phyloP scores from a whole-genome alignment of 1,284 basidiomycete species.

The Ustanciosporium gigantosporum region DNA sequence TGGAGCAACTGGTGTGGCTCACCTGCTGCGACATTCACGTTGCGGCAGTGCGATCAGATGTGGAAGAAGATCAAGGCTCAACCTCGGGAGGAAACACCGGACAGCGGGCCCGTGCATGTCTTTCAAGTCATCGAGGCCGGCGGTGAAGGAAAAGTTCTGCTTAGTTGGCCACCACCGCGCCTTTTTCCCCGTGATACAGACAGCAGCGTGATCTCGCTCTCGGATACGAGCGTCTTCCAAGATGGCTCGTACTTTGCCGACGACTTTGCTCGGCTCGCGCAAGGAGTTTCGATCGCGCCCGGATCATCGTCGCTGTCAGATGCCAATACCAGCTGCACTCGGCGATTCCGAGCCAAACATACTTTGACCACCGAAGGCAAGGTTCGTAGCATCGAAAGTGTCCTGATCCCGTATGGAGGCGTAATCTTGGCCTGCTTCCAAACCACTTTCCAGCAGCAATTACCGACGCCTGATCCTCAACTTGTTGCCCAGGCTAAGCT shows the following conservation, averaged over 20 bases:
- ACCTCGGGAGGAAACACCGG: conserved; percentile 5
- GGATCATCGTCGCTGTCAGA: conserved; percentile 64
- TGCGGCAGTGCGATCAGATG: conserved; percentile 51
- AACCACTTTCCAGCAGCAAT: conserved; percentile 55
- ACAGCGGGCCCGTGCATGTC: conserved; percentile 65
- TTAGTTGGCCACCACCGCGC: conserved; percentile 78
- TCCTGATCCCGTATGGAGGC: conserved; percentile 89
- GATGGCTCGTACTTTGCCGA: conserved; percentile 73
- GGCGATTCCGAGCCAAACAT: conserved; percentile 83
- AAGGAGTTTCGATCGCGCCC: conserved; percentile 67
- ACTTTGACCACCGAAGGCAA: conserved; percentile 68
- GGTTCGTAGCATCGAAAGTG: conserved; percentile 74
- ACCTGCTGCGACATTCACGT: conserved; percentile 60
- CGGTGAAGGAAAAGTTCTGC: conserved; percentile 69
- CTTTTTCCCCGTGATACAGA: conserved; percentile 19
- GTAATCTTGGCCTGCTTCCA: conserved; percentile 64
- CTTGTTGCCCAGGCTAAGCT: conserved; percentile 14
- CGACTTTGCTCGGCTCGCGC: conserved; percentile 80
- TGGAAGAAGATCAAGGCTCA: conserved; percentile 30
- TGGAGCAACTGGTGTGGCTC: conserved; percentile 98
- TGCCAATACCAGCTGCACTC: conserved; percentile 88
- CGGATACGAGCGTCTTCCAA: conserved; percentile 40
- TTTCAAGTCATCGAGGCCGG: conserved; percentile 76
- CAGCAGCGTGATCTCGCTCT: conserved; percentile 5
- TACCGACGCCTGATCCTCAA: conserved; percentile 27